phyloP scores from a whole-genome alignment of 1,139 yeast genomes.

The Yamadazyma diddensiae region DNA sequence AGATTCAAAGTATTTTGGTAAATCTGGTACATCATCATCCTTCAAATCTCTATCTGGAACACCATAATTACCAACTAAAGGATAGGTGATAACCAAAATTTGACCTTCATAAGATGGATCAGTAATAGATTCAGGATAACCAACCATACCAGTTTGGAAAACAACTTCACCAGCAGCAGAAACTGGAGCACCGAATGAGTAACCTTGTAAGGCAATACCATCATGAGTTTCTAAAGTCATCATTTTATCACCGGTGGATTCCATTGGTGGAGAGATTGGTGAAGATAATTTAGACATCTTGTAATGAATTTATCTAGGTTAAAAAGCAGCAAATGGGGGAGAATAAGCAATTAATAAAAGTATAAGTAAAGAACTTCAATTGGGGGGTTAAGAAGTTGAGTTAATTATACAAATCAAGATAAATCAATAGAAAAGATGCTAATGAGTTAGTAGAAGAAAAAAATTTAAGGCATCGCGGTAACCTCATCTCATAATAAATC shows the following conservation, averaged over 20 bases:
- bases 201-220: constrained; percentile 89
- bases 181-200: constrained; percentile 93
- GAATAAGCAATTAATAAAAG: not conserved
- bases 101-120: constrained; percentile 99
- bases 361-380: not conserved
- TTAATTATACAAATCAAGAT: not conserved
- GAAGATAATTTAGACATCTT: constrained; percentile 35
- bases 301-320: not conserved
- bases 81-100: constrained; percentile 93
- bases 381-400: not conserved
- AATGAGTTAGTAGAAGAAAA: not conserved
- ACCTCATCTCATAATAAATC: not conserved
- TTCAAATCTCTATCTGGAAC: constrained; percentile 83
- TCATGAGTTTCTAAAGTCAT: constrained; percentile 90
- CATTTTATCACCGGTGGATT: constrained; percentile 74
- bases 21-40: constrained; percentile 69
- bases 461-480: not conserved
- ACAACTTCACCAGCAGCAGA: constrained; percentile 96
- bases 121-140: constrained; percentile 96
- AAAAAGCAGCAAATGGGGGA: not conserved
- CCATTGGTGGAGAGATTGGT: constrained; percentile 89
- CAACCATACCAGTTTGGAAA: constrained; percentile 99
- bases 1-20: constrained; percentile 94
- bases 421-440: not conserved
- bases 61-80: constrained; percentile 98